These are phyloP conservation scores for Phanerochaete carnosa DNA, from an alignment of 768 basidiomycete species.

Conservation along the genomic window DNA sequence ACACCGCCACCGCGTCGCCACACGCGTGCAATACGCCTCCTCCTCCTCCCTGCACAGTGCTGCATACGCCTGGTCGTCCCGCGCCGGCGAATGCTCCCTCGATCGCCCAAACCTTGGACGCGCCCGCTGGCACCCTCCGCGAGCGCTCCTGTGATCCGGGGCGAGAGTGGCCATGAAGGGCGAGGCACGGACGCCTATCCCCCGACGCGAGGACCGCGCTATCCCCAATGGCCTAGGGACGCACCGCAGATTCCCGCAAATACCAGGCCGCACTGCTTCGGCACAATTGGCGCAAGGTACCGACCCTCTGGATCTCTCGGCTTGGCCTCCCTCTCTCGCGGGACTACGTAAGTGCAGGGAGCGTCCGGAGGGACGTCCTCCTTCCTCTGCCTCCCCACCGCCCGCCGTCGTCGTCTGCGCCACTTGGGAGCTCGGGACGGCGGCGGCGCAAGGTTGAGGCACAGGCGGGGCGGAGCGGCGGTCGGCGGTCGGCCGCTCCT, in stretches of 20 bases:
- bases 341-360: no score
- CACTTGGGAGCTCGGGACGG: background rate
- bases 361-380: no score
- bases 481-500: no score
- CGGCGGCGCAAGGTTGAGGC: background rate
- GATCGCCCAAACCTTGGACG: background rate
- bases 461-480: no score
- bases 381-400: no score
- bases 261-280: no score
- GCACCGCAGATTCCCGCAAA: no score
- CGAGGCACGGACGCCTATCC: background rate
- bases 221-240: background rate
- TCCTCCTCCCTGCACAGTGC: background rate
- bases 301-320: no score
- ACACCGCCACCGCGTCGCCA: background rate
- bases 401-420: no score
- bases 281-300: no score
- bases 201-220: constrained; percentile 1
- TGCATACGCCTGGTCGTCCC: background rate
- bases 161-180: background rate
- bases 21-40: background rate
- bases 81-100: background rate
- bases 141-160: constrained; percentile 1
- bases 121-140: background rate
- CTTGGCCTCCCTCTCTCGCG: background rate